A percentile compares a stretch with the other conserved stretches of the same genome.
Conservation (phyloP, 768 basidiomycete genomes). For the Phaeotremella fagi region DNA sequence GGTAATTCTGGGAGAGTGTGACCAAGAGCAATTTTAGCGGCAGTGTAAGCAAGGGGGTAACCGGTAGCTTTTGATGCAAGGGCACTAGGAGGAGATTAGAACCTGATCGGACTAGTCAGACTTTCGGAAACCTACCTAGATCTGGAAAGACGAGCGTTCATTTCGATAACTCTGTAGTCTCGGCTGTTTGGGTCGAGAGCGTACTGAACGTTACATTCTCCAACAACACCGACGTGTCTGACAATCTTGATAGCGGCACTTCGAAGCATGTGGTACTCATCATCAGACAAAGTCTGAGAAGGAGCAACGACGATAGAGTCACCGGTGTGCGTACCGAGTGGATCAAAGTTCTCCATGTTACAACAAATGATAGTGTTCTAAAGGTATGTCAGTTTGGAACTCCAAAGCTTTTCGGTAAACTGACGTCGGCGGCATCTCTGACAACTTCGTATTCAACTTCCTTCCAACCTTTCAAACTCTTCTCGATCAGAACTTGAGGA, state of each 20-base stretch:
- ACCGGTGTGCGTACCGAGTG: slow-evolving; percentile 96
- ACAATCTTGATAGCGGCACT: slow-evolving; percentile 94
- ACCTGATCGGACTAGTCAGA: neutral
- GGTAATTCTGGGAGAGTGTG: slow-evolving; percentile 96
- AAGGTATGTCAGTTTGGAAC: slow-evolving; percentile 12
- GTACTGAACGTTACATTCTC: slow-evolving; percentile 67
- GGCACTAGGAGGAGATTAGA: slow-evolving; percentile 55
- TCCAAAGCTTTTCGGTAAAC: slow-evolving; percentile 43
- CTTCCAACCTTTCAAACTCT: slow-evolving; percentile 99
- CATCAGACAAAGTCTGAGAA: slow-evolving; percentile 93
- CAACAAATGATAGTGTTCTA: slow-evolving; percentile 99
- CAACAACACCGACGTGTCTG: slow-evolving; percentile 55
- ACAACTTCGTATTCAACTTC: slow-evolving; percentile 99
- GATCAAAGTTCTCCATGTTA: slow-evolving; percentile 83
- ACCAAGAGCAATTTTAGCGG: slow-evolving; percentile 96
- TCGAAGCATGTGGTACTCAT: slow-evolving; percentile 98
- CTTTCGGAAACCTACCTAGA: slow-evolving; percentile 67
- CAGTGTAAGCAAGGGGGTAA: slow-evolving; percentile 97
- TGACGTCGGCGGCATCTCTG: slow-evolving; percentile 89
- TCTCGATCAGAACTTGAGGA: slow-evolving; percentile 94
- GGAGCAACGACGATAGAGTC: slow-evolving; percentile 99
- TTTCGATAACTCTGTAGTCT: slow-evolving; percentile 98
- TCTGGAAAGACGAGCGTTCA: slow-evolving; percentile 77
- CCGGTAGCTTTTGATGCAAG: slow-evolving; percentile 98
- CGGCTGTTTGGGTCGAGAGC: slow-evolving; percentile 85